Evolutionary conservation across 345 rosid species (phyloP), one percentile per base, ranked within the genome.

Genomic region (Boechera divaricarpa): DNA sequence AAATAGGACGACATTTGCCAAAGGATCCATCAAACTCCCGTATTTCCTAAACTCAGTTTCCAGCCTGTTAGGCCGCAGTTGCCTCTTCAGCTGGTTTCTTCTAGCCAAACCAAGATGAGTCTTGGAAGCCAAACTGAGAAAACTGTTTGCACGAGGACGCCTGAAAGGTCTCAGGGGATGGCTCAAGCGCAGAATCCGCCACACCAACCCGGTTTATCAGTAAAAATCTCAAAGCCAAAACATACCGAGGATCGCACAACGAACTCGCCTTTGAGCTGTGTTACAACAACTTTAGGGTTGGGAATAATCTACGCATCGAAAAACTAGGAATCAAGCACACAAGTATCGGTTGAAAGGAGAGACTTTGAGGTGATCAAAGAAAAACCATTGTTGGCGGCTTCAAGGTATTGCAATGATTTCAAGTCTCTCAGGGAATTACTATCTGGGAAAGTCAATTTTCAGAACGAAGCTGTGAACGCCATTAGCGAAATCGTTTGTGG

Each of bases 1-100:
- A 89, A 87, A 78, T 89, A 91, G 91, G 79, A 83, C 26, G 88
- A 85, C 53, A 83, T 77, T 63, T 88, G 91, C 56, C 85, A 80
- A 32, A 76, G 82, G 42, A 84, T 85, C 69, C 96, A 90, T 60
- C 85, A 82, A 28, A 42, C 78, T 51, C 85, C 85, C 1, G 63
- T 78, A 1, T 79, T 83, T 59, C 77, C 82, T 9, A 77, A 78
- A 8, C 67, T 83, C 59, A 83, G 75, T 67, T 69, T 70, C 54
- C 73, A 73, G 56, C 79, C 80, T 5, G 12, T 62, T 8, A 70
- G 62, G 71, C 69, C 87, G 38, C 84, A 77, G 44, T 75, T 77
- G 56, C 74, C 82, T 16, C 58, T 73, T 41, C 81, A 78, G 77
- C 81, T 78, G 0, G 81, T 71, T 56, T 49, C 76, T 29, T 57